phyloP scores from a whole-genome alignment of 441 rosid species.

The Erysimum cheiri region DNA sequence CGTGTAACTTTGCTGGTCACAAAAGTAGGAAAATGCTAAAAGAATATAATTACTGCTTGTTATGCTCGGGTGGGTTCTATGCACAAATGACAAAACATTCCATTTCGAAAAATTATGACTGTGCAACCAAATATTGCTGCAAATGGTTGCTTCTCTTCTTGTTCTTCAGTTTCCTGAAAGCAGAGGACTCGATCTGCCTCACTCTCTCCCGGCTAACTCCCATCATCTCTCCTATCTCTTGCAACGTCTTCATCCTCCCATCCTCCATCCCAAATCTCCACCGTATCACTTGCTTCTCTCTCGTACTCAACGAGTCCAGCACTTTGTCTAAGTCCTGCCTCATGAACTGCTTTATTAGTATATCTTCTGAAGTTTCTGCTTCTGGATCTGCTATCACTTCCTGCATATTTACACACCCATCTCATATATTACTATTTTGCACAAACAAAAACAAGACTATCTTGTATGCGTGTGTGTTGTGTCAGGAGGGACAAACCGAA shows the following conservation, averaged over 20 bases:
- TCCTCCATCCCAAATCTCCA: constrained; percentile 93
- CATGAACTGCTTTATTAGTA: constrained; percentile 76
- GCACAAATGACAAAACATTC: constrained; percentile 39
- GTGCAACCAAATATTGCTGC: constrained; percentile 66
- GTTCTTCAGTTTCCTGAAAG: constrained; percentile 83
- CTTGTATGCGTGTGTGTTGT: not conserved
- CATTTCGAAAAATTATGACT: constrained; percentile 16
- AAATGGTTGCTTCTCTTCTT: constrained; percentile 78
- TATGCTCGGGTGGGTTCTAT: constrained; percentile 34
- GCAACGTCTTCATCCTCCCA: constrained; percentile 88
- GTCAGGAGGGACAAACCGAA: constrained; percentile 54
- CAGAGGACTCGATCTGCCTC: constrained; percentile 81
- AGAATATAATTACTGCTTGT: constrained; percentile 30
- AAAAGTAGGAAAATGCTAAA: constrained; percentile 12
- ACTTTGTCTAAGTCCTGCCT: constrained; percentile 77
- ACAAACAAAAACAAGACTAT: not conserved
- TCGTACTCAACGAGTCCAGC: constrained; percentile 64
- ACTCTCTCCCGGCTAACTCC: constrained; percentile 88
- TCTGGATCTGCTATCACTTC: constrained; percentile 83
- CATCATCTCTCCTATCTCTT: constrained; percentile 90
- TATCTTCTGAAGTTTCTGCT: constrained; percentile 72
- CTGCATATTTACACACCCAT: constrained; percentile 47
- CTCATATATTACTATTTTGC: not conserved
- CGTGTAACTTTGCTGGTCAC: not conserved
- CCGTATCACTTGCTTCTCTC: constrained; percentile 84